Base-by-base conservation (phyloP, 768 basidiomycete genomes). In the Daedaleopsis sinensis region DNA sequence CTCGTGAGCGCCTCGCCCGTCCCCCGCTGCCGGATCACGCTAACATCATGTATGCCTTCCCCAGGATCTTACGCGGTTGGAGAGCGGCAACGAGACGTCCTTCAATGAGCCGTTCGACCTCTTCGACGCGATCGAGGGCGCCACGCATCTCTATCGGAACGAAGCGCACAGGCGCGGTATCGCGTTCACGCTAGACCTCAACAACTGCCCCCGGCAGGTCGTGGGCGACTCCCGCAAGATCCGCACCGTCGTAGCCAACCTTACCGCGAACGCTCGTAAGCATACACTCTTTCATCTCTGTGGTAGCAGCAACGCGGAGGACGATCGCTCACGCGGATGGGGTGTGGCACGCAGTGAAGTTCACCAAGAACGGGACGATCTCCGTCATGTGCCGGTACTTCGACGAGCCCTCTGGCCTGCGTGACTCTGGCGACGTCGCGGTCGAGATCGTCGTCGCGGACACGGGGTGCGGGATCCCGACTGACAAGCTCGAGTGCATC, bases 21-120 rank as follows among this genome's bases (percentile, higher is more conserved):
- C 11, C 11, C 39, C 3, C 39, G 3, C 27, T 7, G 27, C 27
- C 27, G 27, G 18, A 42, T 7, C 15, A 15, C 18, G 39, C 39
- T 42, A 10, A 42, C 39, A 32, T 32, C 27, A 7, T 44, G 9
- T 6, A 23, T 1, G 18, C 15, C 2, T 23, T 9, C 19, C 23
- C 5, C 61, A 85, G 83, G 91, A 93, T 72, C 79, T 93, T 12
- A 93, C 92, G 0, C 80, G 90, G 7, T 77, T 91, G 24, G 91
- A 94, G 71, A 86, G 80, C 57, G 90, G 90, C 9, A 82, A 87
- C 62, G 86, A 89, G 63, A 89, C 87, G 0, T 86, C 85, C 0
- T 88, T 90, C 72, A 87, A 86, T 64, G 90, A 93, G 70, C 88
- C 88, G 0, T 92, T 93, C 67, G 80, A 93, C 68, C 75, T 93